phyloP scores from a whole-genome alignment of 352 stramenopile genomes.

The Globisporangium rhizosaccharum region DNA sequence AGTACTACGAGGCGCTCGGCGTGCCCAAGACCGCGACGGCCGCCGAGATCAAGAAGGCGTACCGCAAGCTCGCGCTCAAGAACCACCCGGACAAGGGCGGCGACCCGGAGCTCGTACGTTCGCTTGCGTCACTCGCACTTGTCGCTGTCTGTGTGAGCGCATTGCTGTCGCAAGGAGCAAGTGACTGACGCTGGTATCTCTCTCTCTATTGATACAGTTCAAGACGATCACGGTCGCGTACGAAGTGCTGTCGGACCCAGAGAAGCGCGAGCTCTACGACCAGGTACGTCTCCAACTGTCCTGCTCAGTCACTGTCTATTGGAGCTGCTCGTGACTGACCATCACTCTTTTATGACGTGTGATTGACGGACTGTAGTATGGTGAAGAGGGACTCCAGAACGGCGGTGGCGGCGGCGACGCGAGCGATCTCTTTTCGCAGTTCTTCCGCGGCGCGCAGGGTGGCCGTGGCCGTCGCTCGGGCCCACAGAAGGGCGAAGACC shows the following conservation, averaged over 20 bases:
- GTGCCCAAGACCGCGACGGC: slow-evolving; percentile 78
- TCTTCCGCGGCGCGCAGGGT: slow-evolving; percentile 89
- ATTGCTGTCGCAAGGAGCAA: background rate
- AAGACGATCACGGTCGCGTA: slow-evolving; percentile 94
- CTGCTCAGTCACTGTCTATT: background rate
- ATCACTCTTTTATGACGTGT: slow-evolving; percentile 29
- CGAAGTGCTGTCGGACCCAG: slow-evolving; percentile 94
- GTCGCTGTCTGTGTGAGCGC: background rate
- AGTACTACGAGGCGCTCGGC: slow-evolving; percentile 86
- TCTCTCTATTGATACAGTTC: slow-evolving; percentile 45
- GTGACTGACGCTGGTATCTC: slow-evolving; percentile 7
- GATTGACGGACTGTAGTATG: slow-evolving; percentile 80
- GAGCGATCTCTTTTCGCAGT: slow-evolving; percentile 96
- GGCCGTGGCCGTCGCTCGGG: slow-evolving; percentile 59
- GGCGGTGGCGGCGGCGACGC: slow-evolving; percentile 64
- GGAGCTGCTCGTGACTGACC: background rate
- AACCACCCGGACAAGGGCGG: slow-evolving; percentile 99
- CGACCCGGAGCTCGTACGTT: slow-evolving; percentile 88
- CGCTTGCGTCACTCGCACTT: background rate
- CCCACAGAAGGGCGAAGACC: slow-evolving; percentile 94
- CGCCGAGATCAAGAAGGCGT: slow-evolving; percentile 89
- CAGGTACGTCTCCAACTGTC: slow-evolving; percentile 20
- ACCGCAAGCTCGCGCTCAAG: slow-evolving; percentile 87
- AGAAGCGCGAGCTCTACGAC: slow-evolving; percentile 88
- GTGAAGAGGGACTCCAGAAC: slow-evolving; percentile 96